Conservation (phyloP, 192 early-diverging fungal genomes). For the Coemansia javaensis region DNA sequence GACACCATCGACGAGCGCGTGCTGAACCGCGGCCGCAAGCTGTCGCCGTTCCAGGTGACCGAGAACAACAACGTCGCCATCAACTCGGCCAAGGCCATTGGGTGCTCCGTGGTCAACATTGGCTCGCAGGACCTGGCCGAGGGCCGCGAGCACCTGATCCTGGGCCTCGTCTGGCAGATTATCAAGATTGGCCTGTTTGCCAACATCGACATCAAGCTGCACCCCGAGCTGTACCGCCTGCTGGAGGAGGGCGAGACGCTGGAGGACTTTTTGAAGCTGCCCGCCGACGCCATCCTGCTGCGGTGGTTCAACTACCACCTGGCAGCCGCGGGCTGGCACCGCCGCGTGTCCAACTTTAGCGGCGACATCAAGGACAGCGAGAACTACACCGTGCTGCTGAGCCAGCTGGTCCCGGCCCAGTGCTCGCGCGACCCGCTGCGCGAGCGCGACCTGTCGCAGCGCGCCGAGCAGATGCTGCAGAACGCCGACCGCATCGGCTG, state of each 20-base stretch:
- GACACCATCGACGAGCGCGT: constrained; percentile 99
- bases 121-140: constrained; percentile 95
- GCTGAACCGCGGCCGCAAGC: constrained; percentile 81
- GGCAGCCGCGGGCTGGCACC: constrained; percentile 82
- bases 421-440: constrained; percentile 81
- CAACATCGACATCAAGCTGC: constrained; percentile 97
- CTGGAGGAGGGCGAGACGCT: constrained; percentile 89
- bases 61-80: constrained; percentile 99
- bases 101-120: constrained; percentile 97
- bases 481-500: constrained; percentile 91
- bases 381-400: constrained; percentile 91
- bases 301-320: constrained; percentile 99
- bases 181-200: constrained; percentile 95
- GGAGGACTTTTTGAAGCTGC: constrained; percentile 90
- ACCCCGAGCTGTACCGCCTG: constrained; percentile 95
- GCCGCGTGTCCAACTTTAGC: constrained; percentile 85
- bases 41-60: constrained; percentile 92
- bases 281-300: constrained; percentile 93
- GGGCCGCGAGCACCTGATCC: constrained; percentile 91
- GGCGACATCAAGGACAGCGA: constrained; percentile 92
- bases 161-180: constrained; percentile 98
- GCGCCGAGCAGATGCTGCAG: constrained; percentile 86
- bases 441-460: constrained; percentile 65
- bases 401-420: constrained; percentile 78
- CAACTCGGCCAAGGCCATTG: constrained; percentile 98